These are phyloP conservation scores for Hymenoscyphus scutula DNA, from an alignment of 2,329 filamentous ascomycete genomes.

Conservation along the genomic window DNA sequence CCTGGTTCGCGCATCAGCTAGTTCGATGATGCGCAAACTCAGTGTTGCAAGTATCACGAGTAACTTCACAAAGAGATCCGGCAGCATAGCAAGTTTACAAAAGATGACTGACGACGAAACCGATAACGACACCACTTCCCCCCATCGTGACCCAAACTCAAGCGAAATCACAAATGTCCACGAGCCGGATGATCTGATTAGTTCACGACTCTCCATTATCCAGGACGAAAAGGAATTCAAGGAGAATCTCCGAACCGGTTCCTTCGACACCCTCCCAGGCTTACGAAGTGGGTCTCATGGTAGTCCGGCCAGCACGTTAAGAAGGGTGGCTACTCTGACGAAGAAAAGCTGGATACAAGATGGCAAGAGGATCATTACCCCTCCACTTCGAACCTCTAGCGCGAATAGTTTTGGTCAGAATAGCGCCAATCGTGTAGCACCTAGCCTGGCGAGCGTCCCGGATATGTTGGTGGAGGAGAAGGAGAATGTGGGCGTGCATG, in stretches of 20 bases:
- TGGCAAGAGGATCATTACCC: constrained; percentile 28
- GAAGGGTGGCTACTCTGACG: constrained; percentile 28
- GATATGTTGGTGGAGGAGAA: constrained; percentile 26
- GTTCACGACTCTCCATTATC: constrained; percentile 30
- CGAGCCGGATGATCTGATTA: constrained; percentile 24
- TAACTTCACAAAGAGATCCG: constrained; percentile 70
- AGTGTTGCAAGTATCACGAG: constrained; percentile 77
- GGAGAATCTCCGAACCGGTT: constrained; percentile 26
- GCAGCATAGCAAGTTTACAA: constrained; percentile 34
- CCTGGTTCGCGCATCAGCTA: constrained; percentile 74
- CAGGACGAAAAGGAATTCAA: constrained; percentile 28
- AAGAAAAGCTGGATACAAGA: constrained; percentile 33
- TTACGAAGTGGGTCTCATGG: constrained; percentile 16
- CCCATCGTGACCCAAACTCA: constrained; percentile 20
- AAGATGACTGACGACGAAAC: constrained; percentile 28
- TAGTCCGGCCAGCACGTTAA: constrained; percentile 25
- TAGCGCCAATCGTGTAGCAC: constrained; percentile 11
- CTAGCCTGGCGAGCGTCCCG: constrained; percentile 16
- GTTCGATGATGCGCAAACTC: constrained; percentile 82
- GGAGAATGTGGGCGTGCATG: constrained; percentile 24
- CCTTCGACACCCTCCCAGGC: constrained; percentile 22
- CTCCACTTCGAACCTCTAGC: constrained; percentile 31
- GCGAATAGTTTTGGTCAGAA: constrained; percentile 28
- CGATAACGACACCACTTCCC: constrained; percentile 14
- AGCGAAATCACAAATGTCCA: constrained; percentile 15